Percentiles rank a stretch among this genome's conserved stretches.
Conservation (phyloP, 495 filamentous ascomycete species). For the Xylaria nigripes region DNA sequence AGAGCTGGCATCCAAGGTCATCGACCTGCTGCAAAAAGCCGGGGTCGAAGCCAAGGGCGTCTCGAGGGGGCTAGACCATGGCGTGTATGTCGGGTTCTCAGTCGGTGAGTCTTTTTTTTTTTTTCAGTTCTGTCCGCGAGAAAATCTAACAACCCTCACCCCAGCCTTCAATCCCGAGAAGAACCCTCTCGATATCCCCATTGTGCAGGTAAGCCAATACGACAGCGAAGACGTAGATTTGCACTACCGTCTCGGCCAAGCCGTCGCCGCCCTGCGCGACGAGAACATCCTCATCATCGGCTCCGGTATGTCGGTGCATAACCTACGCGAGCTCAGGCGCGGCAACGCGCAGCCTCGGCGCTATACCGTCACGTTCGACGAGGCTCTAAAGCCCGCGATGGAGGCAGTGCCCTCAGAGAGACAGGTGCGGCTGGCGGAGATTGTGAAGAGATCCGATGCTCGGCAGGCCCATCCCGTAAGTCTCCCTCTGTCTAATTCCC, state of each 20-base stretch:
- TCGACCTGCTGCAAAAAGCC: constrained; percentile 48
- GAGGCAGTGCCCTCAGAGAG: constrained; percentile 46
- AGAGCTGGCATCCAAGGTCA: constrained; percentile 56
- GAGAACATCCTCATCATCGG: constrained; percentile 66
- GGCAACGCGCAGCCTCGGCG: constrained; percentile 45
- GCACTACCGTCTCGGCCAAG: constrained; percentile 65
- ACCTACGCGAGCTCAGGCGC: constrained; percentile 55
- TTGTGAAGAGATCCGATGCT: constrained; percentile 58
- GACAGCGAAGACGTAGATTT: constrained; percentile 56
- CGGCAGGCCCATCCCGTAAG: constrained; percentile 64
- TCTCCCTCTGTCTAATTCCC: background rate
- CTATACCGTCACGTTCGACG: constrained; percentile 70
- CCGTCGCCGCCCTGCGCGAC: constrained; percentile 58
- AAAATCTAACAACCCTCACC: background rate
- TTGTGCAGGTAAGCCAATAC: constrained; percentile 77
- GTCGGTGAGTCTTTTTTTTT: constrained; percentile 26
- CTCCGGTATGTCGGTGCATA: constrained; percentile 85
- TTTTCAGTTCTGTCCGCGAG: background rate
- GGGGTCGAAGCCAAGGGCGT: constrained; percentile 59
- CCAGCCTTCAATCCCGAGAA: constrained; percentile 55
- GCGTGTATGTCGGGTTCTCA: constrained; percentile 68
- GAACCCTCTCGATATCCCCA: constrained; percentile 70
- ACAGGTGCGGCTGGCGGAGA: constrained; percentile 49
- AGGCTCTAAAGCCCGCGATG: constrained; percentile 66
- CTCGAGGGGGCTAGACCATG: constrained; percentile 69